Conservation (phyloP, 768 basidiomycete genomes). For the Sistotremastrum suecicum region DNA sequence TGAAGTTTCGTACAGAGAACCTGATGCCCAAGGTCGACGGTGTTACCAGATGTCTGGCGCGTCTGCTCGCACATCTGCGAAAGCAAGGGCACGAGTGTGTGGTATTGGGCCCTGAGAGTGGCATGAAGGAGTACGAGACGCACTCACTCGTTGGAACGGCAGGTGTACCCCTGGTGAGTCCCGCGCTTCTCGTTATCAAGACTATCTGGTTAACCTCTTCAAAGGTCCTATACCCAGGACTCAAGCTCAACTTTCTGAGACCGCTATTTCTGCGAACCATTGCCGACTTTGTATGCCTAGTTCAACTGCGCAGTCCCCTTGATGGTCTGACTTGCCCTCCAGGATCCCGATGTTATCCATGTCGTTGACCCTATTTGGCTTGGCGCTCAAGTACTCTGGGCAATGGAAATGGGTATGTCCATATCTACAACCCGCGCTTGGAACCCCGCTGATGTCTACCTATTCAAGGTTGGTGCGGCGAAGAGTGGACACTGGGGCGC, state of each 20-base stretch:
- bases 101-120: slow-evolving; percentile 25
- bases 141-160: slow-evolving; percentile 26
- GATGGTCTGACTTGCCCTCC: slow-evolving; percentile 1
- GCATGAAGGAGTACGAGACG: slow-evolving; percentile 14
- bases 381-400: slow-evolving; percentile 27
- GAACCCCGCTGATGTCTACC: too few species aligned
- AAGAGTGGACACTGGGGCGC: too few species aligned
- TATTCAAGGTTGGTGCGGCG: too few species aligned
- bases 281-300: slow-evolving; percentile 12
- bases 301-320: background rate
- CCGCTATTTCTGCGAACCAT: too few species aligned
- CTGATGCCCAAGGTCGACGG: slow-evolving; percentile 30
- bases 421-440: too few species aligned
- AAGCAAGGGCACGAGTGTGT: slow-evolving; percentile 27
- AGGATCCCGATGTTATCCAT: slow-evolving; percentile 26
- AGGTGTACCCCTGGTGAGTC: slow-evolving; percentile 16
- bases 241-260: too few species aligned
- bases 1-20: slow-evolving; percentile 17
- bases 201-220: too few species aligned
- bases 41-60: slow-evolving; percentile 27
- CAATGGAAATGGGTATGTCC: slow-evolving; percentile 16
- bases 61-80: slow-evolving; percentile 26
- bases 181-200: too few species aligned
- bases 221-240: too few species aligned
- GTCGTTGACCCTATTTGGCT: slow-evolving; percentile 34